A percentile compares a stretch with the other conserved stretches of the same genome.
Evolutionary conservation across 352 stramenopile genomes (phyloP).

Genomic region (Thalassiosira exigua): DNA sequence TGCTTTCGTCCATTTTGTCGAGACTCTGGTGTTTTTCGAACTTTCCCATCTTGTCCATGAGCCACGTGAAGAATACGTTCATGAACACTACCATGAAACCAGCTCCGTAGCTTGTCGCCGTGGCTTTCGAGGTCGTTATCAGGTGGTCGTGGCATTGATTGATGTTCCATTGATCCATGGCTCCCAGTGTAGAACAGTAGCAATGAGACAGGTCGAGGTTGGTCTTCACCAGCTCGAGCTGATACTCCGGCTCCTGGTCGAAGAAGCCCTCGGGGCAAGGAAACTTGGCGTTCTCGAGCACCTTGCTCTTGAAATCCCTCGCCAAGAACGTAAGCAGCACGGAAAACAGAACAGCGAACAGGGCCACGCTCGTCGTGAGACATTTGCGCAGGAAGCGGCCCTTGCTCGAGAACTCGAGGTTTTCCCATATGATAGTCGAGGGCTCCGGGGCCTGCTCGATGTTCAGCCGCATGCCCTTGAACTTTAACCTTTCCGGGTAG

Average conservation of each 20-base stretch:
- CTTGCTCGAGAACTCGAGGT: conserved; percentile 55
- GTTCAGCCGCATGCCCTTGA: conserved; percentile 54
- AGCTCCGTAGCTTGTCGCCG: conserved; percentile 55
- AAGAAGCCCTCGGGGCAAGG: conserved; percentile 53
- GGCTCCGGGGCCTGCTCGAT: conserved; percentile 66
- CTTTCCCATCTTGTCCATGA: conserved; percentile 63
- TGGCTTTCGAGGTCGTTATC: conserved; percentile 42
- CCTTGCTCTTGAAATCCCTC: conserved; percentile 60
- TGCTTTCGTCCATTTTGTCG: conserved; percentile 66
- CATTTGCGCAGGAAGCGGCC: conserved; percentile 54
- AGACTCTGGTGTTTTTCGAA: conserved; percentile 79
- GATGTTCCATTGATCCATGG: conserved; percentile 51
- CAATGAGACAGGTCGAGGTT: conserved; percentile 56
- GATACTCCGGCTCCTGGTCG: conserved; percentile 46
- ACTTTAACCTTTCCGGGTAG: conserved; percentile 59
- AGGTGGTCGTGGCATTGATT: conserved; percentile 58
- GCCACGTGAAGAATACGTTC: conserved; percentile 74
- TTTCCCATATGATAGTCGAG: conserved; percentile 82
- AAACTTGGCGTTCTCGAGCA: conserved; percentile 37
- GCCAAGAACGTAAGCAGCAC: conserved; percentile 60
- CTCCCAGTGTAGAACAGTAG: conserved; percentile 54
- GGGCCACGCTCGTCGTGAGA: conserved; percentile 57
- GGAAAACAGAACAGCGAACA: conserved; percentile 61
- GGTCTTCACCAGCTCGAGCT: conserved; percentile 49
- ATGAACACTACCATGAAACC: conserved; percentile 67